Evolutionary conservation across 805 yeast species (phyloP), one percentile per base, ranked within the genome.

Genomic region (Wickerhamomyces strasburgensis): DNA sequence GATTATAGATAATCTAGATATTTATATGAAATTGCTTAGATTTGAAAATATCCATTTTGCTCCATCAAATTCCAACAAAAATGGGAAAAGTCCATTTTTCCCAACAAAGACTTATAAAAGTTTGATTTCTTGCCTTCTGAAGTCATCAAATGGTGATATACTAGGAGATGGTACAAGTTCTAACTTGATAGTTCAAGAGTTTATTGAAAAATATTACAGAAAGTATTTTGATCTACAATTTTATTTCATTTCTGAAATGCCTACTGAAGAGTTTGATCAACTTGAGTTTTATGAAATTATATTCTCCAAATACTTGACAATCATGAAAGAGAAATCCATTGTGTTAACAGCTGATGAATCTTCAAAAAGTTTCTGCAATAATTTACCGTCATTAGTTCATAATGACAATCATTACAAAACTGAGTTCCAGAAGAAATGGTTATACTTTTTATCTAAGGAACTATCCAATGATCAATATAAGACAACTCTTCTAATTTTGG

Each of bases 141-240:
- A 64, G 23, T 57, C 67, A 0, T 32, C 47, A 7, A 55, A 65
- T 30, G 68, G 72, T 6, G 62, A 62, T 4, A 49, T 65, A 5
- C 58, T 68, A 18, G 51, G 57, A 3, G 80, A 78, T 51, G 73
- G 72, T 9, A 59, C 75, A 0, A 61, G 68, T 24, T 69, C 70
- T 13, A 71, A 68, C 51, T 67, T 73, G 35, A 55, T 72, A 10
- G 41, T 76, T 13, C 56, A 67, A 34, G 86, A 82, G 53, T 84
- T 84, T 51, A 50, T 67, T 19, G 76, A 70, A 16, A 64, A 63
- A 19, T 78, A 73, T 42, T 80, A 80, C 51, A 51, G 52, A 21
- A 68, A 68, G 47, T 75, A 72, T 57, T 84, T 84, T 67, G 98
- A 90, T 56, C 60, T 90, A 39, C 85, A 88, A 48, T 86, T 67